Evolutionary conservation across 306 rosid species (phyloP).

Genomic region (Glycyrrhiza uralensis): DNA sequence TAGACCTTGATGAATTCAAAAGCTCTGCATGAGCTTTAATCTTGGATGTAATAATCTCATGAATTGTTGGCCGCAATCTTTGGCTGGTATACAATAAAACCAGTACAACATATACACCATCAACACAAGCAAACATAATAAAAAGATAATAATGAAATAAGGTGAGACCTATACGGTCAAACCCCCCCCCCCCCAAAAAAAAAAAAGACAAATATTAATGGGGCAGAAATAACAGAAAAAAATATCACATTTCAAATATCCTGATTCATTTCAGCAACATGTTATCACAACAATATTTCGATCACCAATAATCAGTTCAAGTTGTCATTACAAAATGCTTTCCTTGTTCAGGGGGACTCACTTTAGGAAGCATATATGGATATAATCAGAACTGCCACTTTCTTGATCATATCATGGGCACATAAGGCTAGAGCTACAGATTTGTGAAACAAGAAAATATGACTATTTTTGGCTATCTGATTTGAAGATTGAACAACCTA

Average conservation of each 20-base stretch:
- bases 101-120: conserved; percentile 21
- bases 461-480: background rate
- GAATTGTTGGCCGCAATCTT: conserved; percentile 93
- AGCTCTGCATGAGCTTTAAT: conserved; percentile 73
- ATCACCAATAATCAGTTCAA: background rate
- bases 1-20: conserved; percentile 64
- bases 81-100: conserved; percentile 66
- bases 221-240: background rate
- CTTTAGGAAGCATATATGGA: background rate
- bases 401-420: background rate
- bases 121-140: conserved; percentile 21
- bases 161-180: background rate
- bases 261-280: background rate
- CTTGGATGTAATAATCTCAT: conserved; percentile 82
- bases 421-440: background rate
- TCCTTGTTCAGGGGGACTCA: background rate
- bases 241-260: background rate
- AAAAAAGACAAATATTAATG: background rate
- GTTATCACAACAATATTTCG: background rate
- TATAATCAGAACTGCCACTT: background rate
- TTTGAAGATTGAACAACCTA: no score
- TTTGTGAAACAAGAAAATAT: background rate
- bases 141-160: conserved; percentile 17
- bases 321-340: background rate
- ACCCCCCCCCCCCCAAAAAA: background rate